phyloP scores from a whole-genome alignment of 1,139 yeast genomes.

The Candida glucosophila region DNA sequence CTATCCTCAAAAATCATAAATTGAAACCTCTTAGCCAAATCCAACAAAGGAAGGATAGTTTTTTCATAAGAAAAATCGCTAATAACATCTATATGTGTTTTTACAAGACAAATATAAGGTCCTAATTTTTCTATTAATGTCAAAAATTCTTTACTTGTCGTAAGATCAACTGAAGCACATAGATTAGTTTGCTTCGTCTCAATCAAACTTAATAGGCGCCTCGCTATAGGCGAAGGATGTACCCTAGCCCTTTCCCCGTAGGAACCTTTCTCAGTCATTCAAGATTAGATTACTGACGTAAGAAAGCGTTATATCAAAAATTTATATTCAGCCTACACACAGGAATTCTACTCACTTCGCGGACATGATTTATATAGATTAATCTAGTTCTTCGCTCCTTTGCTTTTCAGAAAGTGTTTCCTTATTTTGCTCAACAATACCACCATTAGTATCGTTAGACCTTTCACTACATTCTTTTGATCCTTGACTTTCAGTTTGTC shows the following conservation, averaged over 20 bases:
- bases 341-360: too few species aligned
- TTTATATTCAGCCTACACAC: too few species aligned
- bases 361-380: too few species aligned
- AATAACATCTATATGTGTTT: slow-evolving; percentile 90
- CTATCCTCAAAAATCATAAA: slow-evolving; percentile 92
- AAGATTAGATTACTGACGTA: too few species aligned
- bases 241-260: slow-evolving; percentile 62
- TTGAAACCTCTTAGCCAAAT: slow-evolving; percentile 64
- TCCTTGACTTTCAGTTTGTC: too few species aligned
- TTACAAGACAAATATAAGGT: slow-evolving; percentile 84
- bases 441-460: too few species aligned
- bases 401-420: neutral
- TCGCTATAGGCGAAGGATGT: slow-evolving; percentile 76
- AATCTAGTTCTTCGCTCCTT: too few species aligned
- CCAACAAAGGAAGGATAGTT: slow-evolving; percentile 67
- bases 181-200: slow-evolving; percentile 75
- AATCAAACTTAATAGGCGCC: slow-evolving; percentile 66
- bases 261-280: too few species aligned
- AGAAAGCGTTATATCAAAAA: too few species aligned
- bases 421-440: neutral
- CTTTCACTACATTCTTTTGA: too few species aligned
- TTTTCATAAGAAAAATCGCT: slow-evolving; percentile 79
- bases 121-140: slow-evolving; percentile 70
- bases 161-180: slow-evolving; percentile 94
- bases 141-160: slow-evolving; percentile 67